Evolutionary conservation across 2,329 filamentous ascomycete species (phyloP).

Genomic region (Helminthosporium solani): DNA sequence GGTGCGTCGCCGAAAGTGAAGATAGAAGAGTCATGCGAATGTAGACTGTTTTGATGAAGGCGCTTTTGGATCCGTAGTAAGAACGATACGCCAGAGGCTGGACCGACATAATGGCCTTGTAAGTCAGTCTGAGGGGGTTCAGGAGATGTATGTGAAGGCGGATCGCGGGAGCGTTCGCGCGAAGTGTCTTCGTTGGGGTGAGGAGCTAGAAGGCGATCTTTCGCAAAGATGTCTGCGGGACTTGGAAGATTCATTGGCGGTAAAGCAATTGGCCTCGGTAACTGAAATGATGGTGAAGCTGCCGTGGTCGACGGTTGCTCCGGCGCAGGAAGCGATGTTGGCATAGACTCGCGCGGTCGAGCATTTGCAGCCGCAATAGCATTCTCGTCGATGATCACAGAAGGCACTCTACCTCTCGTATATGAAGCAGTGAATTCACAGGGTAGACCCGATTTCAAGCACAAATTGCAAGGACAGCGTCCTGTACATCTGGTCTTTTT

Average conservation of each 20-base stretch:
- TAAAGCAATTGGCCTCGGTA: constrained; percentile 15
- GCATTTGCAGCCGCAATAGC: constrained; percentile 24
- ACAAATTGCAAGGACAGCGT: constrained; percentile 38
- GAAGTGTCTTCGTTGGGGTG: constrained; percentile 10
- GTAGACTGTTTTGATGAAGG: constrained; percentile 44
- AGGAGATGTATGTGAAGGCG: constrained; percentile 46
- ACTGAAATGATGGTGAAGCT: constrained; percentile 20
- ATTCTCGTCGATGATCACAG: constrained; percentile 40
- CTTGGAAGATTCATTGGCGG: constrained; percentile 17
- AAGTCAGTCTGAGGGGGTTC: constrained; percentile 49
- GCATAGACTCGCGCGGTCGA: constrained; percentile 17
- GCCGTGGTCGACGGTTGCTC: constrained; percentile 6
- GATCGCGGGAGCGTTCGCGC: constrained; percentile 11
- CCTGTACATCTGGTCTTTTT: constrained; percentile 43
- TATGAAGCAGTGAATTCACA: constrained; percentile 56
- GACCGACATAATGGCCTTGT: constrained; percentile 52
- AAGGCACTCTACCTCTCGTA: constrained; percentile 49
- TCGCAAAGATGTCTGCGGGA: constrained; percentile 11
- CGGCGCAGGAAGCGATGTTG: constrained; percentile 11
- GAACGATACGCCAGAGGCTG: constrained; percentile 52
- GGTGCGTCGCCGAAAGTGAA: constrained; percentile 55
- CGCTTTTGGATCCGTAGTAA: constrained; percentile 53
- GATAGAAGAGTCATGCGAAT: constrained; percentile 47
- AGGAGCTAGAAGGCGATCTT: constrained; percentile 16
- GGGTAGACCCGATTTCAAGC: constrained; percentile 30